These are phyloP conservation scores for Penicillium brevicompactum DNA, from an alignment of 2,329 filamentous ascomycete genomes.

Conservation along the genomic window DNA sequence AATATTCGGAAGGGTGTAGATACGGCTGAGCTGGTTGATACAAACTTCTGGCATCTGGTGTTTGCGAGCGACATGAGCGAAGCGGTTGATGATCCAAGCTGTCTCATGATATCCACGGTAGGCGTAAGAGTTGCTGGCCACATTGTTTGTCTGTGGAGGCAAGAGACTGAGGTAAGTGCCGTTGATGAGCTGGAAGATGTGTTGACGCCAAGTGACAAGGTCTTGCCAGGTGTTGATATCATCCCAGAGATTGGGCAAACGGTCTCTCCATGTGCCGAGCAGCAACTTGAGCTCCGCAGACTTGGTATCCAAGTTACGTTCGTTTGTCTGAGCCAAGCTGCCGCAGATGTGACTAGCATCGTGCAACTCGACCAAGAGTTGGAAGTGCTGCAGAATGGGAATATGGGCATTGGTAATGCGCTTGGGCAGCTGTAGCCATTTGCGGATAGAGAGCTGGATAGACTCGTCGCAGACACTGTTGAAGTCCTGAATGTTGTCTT, in stretches of 20 bases:
- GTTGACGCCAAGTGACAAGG: constrained; percentile 98
- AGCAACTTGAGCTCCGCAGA: constrained; percentile 94
- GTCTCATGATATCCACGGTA: constrained; percentile 98
- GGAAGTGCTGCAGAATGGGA: constrained; percentile 93
- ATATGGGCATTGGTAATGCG: constrained; percentile 94
- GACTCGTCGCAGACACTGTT: constrained; percentile 91
- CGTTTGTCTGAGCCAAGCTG: constrained; percentile 82
- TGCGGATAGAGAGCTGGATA: constrained; percentile 93
- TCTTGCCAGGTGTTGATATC: constrained; percentile 99
- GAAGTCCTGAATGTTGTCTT: constrained; percentile 79
- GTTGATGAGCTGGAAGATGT: constrained; percentile 98
- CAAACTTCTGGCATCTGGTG: constrained; percentile 96
- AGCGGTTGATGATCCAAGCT: constrained; percentile 99
- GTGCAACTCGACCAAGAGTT: constrained; percentile 94
- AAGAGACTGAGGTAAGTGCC: constrained; percentile 85
- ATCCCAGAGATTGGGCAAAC: constrained; percentile 96
- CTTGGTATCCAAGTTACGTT: constrained; percentile 85
- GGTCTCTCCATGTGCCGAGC: constrained; percentile 91
- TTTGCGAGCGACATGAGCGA: constrained; percentile 95
- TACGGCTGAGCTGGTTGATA: constrained; percentile 93
- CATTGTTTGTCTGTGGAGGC: constrained; percentile 76
- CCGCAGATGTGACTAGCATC: constrained; percentile 96
- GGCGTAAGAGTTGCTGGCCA: constrained; percentile 88
- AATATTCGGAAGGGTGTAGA: constrained; percentile 98
- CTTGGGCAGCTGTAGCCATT: constrained; percentile 97